Evolutionary conservation across 139 green algal genomes (phyloP), one percentile per base, ranked within the genome.

Genomic region (Eudorina sp.): DNA sequence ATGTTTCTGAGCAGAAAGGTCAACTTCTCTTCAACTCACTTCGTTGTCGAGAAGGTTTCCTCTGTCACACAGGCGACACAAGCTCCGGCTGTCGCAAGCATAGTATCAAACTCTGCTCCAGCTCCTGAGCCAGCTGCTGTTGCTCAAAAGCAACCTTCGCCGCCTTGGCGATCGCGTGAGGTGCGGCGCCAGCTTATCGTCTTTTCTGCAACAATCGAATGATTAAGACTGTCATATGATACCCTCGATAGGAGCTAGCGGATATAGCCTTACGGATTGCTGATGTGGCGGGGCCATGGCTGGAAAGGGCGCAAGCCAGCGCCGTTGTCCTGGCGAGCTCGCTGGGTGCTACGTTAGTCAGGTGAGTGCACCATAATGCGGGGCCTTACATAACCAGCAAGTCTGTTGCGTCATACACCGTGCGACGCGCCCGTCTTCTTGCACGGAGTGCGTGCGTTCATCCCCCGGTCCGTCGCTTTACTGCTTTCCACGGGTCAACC

Each of bases 131-230:
- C 38, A 13, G 3, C 38, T 48, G 31, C 8, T 46, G 31, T 46
- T 45, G 66, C 23, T 34, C 66, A 75, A 34, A 34, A 25, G 38
- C 31, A 75, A 27, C 66, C 66, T 75, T 18, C 21, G 66, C 34
- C 31, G 18, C 72, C 72, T 36, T 80, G 72, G 72, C 72, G 72
- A 80, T 80, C 72, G 72, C 43, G 43, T 36, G 72, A 80, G 72
- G 72, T 80, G 36, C 27, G 72, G 25, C n/a, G n/a, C n/a, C 72
- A 0, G 72, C 27, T 78, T 58, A 41, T 80, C 21, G 4, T 80
- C 36, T 27, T 27, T 34, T 53, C 6, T 25, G n/a, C 40, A 25
- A 11, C 29, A 5, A 6, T 66, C 7, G 62, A 34, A 11, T 40
- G 62, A 40, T 25, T 40, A 29, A 34, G 16, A 9, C 0, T 9